A percentile compares a stretch with the other conserved stretches of the same genome.
Conservation (phyloP, 2,329 filamentous ascomycete genomes). For the Sclerotinia glacialis region DNA sequence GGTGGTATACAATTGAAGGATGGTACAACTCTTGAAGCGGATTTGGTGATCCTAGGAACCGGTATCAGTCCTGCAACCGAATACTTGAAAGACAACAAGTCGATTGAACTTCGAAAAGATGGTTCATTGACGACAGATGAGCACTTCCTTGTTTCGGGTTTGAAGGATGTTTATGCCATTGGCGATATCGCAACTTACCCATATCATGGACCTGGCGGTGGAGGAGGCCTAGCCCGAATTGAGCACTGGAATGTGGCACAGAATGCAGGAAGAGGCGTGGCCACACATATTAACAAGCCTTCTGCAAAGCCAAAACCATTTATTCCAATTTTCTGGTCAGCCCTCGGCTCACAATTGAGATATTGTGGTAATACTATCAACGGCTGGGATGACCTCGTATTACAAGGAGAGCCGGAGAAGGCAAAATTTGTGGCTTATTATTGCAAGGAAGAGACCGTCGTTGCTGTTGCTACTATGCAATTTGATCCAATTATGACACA, state of each 20-base stretch:
- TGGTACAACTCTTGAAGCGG: constrained; percentile 78
- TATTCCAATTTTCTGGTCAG: constrained; percentile 96
- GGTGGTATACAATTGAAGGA: constrained; percentile 82
- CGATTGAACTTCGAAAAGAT: constrained; percentile 71
- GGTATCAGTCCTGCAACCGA: constrained; percentile 84
- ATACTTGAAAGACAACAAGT: constrained; percentile 71
- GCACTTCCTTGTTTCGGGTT: constrained; percentile 69
- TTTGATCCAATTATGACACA: constrained; percentile 85
- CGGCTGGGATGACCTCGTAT: constrained; percentile 81
- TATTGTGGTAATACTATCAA: constrained; percentile 86
- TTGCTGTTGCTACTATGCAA: constrained; percentile 88
- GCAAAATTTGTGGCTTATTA: constrained; percentile 89
- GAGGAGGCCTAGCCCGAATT: constrained; percentile 72
- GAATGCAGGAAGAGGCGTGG: constrained; percentile 80
- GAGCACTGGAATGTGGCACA: constrained; percentile 99
- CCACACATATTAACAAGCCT: constrained; percentile 70
- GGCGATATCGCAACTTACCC: constrained; percentile 95
- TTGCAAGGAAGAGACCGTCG: constrained; percentile 77
- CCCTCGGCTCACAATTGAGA: constrained; percentile 80
- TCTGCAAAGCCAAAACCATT: constrained; percentile 64
- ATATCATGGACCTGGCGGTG: constrained; percentile 83
- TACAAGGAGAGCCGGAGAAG: constrained; percentile 73
- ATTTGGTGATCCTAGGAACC: constrained; percentile 87
- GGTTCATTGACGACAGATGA: constrained; percentile 83
- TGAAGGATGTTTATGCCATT: constrained; percentile 85